Evolutionary conservation across 2,329 filamentous ascomycete species (phyloP).

Genomic region (Tricladium varicosporioides): DNA sequence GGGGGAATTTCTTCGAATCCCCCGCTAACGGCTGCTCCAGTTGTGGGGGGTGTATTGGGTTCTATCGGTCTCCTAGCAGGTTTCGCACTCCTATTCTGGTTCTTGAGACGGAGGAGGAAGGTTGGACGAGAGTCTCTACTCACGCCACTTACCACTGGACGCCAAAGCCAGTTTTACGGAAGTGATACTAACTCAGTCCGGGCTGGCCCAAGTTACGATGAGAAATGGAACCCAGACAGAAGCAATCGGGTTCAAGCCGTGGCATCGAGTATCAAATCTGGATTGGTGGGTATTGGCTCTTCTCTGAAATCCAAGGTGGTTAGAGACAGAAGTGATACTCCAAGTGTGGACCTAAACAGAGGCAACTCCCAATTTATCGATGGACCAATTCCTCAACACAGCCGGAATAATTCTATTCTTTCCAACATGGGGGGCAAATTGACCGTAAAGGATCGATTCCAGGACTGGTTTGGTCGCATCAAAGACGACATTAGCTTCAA

Average conservation of each 20-base stretch:
- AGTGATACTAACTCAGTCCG: conserved; percentile 23
- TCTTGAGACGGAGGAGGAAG: conserved; percentile 25
- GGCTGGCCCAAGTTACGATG: conserved; percentile 13
- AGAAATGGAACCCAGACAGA: conserved; percentile 8
- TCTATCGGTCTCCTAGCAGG: conserved; percentile 28
- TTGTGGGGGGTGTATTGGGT: conserved; percentile 32
- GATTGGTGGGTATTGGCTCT: conserved; percentile 24
- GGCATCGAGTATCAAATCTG: conserved; percentile 20
- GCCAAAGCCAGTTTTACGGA: conserved; percentile 25
- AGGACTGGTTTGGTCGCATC: conserved; percentile 46
- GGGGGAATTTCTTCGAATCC: conserved; percentile 23
- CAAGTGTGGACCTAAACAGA: conserved; percentile 49
- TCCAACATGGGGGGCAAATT: conserved; percentile 15
- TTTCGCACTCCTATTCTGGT: conserved; percentile 29
- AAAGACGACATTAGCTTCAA: conserved; percentile 40
- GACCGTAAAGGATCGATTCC: conserved; percentile 36
- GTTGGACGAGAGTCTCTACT: conserved; percentile 24
- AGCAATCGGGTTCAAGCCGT: conserved; percentile 15
- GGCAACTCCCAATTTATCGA: conserved; percentile 52
- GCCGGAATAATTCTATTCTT: conserved; percentile 37
- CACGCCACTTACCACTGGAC: conserved; percentile 26
- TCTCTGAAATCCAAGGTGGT: conserved; percentile 29
- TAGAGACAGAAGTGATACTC: conserved; percentile 33
- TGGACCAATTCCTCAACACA: conserved; percentile 36
- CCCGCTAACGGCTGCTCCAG: conserved; percentile 19